These are phyloP conservation scores for Phascolomyces articulosus DNA, from an alignment of 371 early-diverging fungal species.

Conservation along the genomic window DNA sequence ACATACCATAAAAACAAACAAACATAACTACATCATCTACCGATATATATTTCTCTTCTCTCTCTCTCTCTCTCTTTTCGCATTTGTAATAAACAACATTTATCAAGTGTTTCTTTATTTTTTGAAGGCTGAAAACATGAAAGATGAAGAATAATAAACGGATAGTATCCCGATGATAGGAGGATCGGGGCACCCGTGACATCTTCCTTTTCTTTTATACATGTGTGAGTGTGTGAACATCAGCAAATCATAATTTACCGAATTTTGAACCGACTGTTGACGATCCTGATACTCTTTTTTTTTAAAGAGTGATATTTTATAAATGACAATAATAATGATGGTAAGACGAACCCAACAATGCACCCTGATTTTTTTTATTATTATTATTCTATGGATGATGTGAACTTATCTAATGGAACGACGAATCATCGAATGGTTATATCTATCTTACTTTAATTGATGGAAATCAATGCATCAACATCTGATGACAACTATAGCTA, in stretches of 20 bases:
- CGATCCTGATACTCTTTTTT: background rate
- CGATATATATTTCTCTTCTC: too few species aligned
- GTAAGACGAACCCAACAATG: conserved; percentile 4
- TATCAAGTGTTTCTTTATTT: too few species aligned
- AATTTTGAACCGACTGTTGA: background rate
- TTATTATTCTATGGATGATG: too few species aligned
- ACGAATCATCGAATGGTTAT: too few species aligned
- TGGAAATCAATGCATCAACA: background rate
- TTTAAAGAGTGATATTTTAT: too few species aligned
- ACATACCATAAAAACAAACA: too few species aligned
- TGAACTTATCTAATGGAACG: too few species aligned
- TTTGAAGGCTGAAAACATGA: too few species aligned
- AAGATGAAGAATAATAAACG: background rate
- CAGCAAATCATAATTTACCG: background rate
- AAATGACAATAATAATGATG: background rate
- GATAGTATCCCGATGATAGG: conserved; percentile 3
- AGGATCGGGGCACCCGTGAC: conserved; percentile 9
- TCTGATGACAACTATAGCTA: background rate
- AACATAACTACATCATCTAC: too few species aligned
- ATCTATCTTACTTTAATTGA: too few species aligned
- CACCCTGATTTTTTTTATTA: background rate
- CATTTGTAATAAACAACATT: background rate
- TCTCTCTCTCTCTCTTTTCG: background rate
- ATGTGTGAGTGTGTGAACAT: background rate
- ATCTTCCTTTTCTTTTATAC: background rate